Conservation (phyloP, 2,329 filamentous ascomycete genomes). For the Colletotrichum tamarilloi region DNA sequence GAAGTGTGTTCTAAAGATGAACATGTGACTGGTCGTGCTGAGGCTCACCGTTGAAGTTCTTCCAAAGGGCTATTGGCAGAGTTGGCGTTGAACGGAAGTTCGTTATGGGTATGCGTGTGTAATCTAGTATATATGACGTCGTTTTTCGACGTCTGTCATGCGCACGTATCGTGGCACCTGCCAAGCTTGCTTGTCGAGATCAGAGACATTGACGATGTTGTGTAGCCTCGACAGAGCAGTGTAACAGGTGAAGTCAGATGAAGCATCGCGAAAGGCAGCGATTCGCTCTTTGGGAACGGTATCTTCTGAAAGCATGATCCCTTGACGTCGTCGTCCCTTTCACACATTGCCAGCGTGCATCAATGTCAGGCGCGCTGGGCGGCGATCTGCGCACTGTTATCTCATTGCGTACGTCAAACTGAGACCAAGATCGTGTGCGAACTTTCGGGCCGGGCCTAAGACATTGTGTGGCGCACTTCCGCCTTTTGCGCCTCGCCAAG, state of each 20-base stretch:
- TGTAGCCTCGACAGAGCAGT: constrained; percentile 22
- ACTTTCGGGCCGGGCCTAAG: constrained; percentile 70
- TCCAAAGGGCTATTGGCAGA: too few species aligned
- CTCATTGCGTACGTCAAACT: constrained; percentile 74
- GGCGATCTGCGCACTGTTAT: constrained; percentile 1
- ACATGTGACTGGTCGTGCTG: too few species aligned
- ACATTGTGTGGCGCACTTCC: constrained; percentile 68
- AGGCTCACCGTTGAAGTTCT: too few species aligned
- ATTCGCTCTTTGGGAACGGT: too few species aligned
- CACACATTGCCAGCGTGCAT: background rate
- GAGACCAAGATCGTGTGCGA: constrained; percentile 70
- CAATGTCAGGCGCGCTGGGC: background rate
- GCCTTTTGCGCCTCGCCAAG: constrained; percentile 60
- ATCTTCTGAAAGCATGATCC: too few species aligned
- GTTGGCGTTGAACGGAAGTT: too few species aligned
- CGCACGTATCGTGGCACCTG: too few species aligned
- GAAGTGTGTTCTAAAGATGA: too few species aligned
- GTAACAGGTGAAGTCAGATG: too few species aligned
- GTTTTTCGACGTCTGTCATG: constrained; percentile 23
- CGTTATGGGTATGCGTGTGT: too few species aligned
- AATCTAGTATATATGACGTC: constrained; percentile 28
- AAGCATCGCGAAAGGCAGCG: too few species aligned
- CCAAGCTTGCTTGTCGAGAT: too few species aligned
- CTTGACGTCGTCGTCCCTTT: background rate
- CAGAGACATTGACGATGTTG: background rate